Percentiles rank a stretch among this genome's conserved stretches.
phyloP scores from a whole-genome alignment of 306 rosid genomes.

The Cucurbita argyrosperma region DNA sequence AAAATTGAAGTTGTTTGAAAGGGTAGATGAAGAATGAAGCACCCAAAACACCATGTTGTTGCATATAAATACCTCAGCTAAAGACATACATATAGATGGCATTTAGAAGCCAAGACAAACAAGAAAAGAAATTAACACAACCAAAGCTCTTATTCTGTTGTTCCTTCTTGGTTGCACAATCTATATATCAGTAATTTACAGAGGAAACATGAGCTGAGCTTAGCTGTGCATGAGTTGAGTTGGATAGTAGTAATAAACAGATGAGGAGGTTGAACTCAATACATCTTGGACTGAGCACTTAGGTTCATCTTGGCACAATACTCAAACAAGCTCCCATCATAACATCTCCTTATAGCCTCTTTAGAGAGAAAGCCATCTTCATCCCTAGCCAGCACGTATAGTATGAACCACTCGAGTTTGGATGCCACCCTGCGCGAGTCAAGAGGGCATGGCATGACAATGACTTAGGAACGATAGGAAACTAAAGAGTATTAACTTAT shows the following conservation, averaged over 20 bases:
- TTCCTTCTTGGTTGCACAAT: background rate
- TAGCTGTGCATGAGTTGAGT: background rate
- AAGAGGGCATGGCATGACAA: background rate
- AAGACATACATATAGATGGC: background rate
- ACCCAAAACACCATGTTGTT: too few relatives aligned
- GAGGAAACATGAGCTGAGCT: background rate
- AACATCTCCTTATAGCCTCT: conserved; percentile 64
- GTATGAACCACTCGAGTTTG: conserved; percentile 53
- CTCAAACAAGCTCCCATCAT: conserved; percentile 78
- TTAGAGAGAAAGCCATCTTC: conserved; percentile 55
- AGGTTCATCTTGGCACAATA: conserved; percentile 50
- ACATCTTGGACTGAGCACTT: conserved; percentile 16
- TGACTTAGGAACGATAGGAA: background rate
- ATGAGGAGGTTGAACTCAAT: background rate
- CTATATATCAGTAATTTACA: background rate
- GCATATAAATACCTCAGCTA: background rate
- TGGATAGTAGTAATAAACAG: background rate
- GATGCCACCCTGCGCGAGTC: conserved; percentile 29
- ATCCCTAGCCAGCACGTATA: conserved; percentile 63
- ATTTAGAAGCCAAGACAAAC: background rate
- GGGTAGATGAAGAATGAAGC: too few relatives aligned
- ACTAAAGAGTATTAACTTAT: too few relatives aligned
- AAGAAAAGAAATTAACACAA: background rate
- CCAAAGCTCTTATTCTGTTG: background rate
- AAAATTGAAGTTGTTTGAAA: too few relatives aligned